Conservation (phyloP, 306 rosid genomes). For the Dryas octopetala region DNA sequence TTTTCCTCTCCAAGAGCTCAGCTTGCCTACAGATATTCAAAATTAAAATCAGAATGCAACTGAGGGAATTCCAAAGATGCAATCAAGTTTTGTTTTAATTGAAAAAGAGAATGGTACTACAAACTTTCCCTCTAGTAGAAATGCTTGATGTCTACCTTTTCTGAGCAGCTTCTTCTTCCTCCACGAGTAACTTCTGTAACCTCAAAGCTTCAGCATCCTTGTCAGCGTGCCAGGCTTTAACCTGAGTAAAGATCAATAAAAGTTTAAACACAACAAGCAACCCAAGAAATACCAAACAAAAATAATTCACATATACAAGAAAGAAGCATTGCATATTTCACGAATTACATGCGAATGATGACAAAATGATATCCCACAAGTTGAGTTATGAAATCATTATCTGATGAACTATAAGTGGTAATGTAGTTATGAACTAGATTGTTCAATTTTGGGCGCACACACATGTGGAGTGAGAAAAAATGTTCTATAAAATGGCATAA, state of each 20-base stretch:
- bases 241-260: slow-evolving; percentile 38
- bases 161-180: slow-evolving; percentile 90
- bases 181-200: slow-evolving; percentile 76
- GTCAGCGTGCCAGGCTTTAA: slow-evolving; percentile 77
- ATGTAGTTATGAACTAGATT: no score
- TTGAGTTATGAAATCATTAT: no score
- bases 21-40: slow-evolving; percentile 54
- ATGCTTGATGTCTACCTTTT: slow-evolving; percentile 51
- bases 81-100: background rate
- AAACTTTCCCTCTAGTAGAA: background rate
- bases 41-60: slow-evolving; percentile 16
- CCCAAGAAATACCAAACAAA: slow-evolving; percentile 1
- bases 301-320: no score
- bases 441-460: background rate
- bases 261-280: slow-evolving; percentile 13
- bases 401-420: no score
- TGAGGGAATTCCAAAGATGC: no score
- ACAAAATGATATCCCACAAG: no score
- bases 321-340: no score
- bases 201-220: slow-evolving; percentile 84
- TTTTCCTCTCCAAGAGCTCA: slow-evolving; percentile 66
- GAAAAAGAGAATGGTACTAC: background rate
- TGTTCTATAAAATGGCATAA: slow-evolving; percentile 2
- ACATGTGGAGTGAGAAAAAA: background rate
- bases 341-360: no score